phyloP scores from a whole-genome alignment of 768 basidiomycete species.

The Polyporus arcularius region DNA sequence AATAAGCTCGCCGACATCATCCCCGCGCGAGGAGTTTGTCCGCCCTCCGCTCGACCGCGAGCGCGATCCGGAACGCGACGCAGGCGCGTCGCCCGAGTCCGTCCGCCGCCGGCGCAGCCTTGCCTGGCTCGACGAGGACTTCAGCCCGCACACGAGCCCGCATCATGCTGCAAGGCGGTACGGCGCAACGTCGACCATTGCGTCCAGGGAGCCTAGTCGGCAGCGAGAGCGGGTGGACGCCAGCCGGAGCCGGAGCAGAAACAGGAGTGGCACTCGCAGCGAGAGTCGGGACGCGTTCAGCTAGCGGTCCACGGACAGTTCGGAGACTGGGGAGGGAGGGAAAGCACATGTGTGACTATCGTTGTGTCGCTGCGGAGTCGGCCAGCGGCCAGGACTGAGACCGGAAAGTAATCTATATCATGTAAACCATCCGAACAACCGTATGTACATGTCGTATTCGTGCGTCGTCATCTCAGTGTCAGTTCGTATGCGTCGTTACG shows the following conservation, averaged over 20 bases:
- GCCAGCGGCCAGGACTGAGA: neutral
- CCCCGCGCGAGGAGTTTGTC: constrained; percentile 48
- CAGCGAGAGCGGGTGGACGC: neutral
- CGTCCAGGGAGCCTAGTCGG: constrained; percentile 16
- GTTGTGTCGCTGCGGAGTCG: neutral
- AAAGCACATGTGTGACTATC: neutral
- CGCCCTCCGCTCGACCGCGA: constrained; percentile 14
- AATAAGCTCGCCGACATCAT: constrained; percentile 48
- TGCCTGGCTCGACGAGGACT: constrained; percentile 25
- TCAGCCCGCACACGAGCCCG: constrained; percentile 2
- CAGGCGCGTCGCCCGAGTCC: constrained; percentile 19
- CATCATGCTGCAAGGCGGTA: constrained; percentile 7
- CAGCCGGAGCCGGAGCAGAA: neutral
- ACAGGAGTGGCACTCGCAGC: constrained; percentile 3
- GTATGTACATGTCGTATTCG: no score
- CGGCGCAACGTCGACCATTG: constrained; percentile 11
- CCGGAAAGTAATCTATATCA: neutral
- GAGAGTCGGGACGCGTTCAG: neutral
- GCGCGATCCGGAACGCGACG: constrained; percentile 20
- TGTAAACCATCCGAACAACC: no score
- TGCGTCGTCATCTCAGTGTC: no score
- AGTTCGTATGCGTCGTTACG: no score
- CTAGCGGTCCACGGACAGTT: neutral
- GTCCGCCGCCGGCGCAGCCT: constrained; percentile 23
- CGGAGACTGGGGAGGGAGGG: neutral